These are phyloP conservation scores for Hydnum rufescens DNA, from an alignment of 768 basidiomycete species.

Conservation along the genomic window DNA sequence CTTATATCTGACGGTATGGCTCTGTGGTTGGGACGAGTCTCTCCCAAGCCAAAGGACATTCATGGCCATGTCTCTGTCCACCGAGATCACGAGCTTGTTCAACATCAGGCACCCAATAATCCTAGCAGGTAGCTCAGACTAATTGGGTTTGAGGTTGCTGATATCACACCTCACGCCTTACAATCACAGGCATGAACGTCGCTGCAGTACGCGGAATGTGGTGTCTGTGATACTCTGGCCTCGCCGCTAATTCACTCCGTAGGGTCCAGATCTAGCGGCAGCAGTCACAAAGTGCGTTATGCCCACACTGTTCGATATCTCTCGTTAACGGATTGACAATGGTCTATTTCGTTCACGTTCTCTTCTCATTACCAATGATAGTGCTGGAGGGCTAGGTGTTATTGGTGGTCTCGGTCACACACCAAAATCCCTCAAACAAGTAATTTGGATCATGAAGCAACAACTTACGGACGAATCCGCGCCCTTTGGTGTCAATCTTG, in stretches of 20 bases:
- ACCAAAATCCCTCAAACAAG: conserved; percentile 55
- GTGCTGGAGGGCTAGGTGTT: conserved; percentile 61
- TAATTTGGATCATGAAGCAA: conserved; percentile 49
- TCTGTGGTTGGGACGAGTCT: no score
- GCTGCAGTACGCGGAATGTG: conserved; percentile 34
- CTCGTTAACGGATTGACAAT: no score
- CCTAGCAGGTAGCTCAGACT: conserved; percentile 38
- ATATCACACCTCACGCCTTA: conserved; percentile 56
- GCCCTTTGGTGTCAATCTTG: conserved; percentile 81
- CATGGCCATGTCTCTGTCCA: no score
- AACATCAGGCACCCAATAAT: conserved; percentile 67
- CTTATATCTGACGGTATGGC: no score
- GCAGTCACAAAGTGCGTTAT: conserved; percentile 52
- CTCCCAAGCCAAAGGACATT: no score
- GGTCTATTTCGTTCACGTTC: neutral
- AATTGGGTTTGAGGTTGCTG: conserved; percentile 15
- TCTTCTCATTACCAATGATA: neutral
- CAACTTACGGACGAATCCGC: conserved; percentile 50
- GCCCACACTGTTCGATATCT: neutral
- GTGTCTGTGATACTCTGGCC: conserved; percentile 20
- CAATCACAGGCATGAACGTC: conserved; percentile 69
- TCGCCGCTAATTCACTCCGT: neutral
- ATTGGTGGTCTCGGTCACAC: conserved; percentile 82
- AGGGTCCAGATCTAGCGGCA: conserved; percentile 49
- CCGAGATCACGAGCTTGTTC: conserved; percentile 56